A percentile compares a stretch with the other conserved stretches of the same genome.
phyloP scores from a whole-genome alignment of 2,329 filamentous ascomycete genomes.

The Phyllachora maydis region DNA sequence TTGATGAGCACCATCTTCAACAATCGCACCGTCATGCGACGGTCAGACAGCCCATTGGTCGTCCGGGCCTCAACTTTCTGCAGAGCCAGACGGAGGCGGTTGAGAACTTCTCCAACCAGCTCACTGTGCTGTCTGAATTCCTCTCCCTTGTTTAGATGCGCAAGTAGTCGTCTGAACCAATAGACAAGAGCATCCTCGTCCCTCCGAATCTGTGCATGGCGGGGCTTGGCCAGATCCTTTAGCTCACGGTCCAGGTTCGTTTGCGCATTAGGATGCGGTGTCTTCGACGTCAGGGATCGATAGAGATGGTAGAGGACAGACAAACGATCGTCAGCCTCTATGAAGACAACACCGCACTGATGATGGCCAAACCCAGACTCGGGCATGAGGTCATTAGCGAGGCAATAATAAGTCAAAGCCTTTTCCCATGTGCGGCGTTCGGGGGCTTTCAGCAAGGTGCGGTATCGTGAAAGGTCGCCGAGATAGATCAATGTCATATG shows the following conservation, averaged over 20 bases:
- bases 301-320: slow-evolving; percentile 81
- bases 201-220: slow-evolving; percentile 6
- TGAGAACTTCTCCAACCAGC: slow-evolving; percentile 68
- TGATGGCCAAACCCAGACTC: slow-evolving; percentile 69
- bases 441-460: slow-evolving; percentile 46
- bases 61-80: slow-evolving; percentile 42
- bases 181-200: slow-evolving; percentile 22
- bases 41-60: too few relatives aligned
- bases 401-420: slow-evolving; percentile 64
- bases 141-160: slow-evolving; percentile 60
- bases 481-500: slow-evolving; percentile 70
- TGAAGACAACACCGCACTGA: slow-evolving; percentile 72
- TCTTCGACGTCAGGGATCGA: slow-evolving; percentile 52
- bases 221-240: slow-evolving; percentile 23
- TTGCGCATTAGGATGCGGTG: slow-evolving; percentile 54
- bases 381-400: slow-evolving; percentile 64
- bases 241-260: slow-evolving; percentile 68
- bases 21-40: too few relatives aligned
- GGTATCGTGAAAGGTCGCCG: slow-evolving; percentile 79
- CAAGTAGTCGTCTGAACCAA: slow-evolving; percentile 77
- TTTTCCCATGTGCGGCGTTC: slow-evolving; percentile 60
- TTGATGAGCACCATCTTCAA: slow-evolving; percentile 73
- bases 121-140: slow-evolving; percentile 58
- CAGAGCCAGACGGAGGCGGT: slow-evolving; percentile 52
- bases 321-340: slow-evolving; percentile 60